These are phyloP conservation scores for Scedosporium apiospermum DNA, from an alignment of 2,329 filamentous ascomycete species.

Conservation along the genomic window DNA sequence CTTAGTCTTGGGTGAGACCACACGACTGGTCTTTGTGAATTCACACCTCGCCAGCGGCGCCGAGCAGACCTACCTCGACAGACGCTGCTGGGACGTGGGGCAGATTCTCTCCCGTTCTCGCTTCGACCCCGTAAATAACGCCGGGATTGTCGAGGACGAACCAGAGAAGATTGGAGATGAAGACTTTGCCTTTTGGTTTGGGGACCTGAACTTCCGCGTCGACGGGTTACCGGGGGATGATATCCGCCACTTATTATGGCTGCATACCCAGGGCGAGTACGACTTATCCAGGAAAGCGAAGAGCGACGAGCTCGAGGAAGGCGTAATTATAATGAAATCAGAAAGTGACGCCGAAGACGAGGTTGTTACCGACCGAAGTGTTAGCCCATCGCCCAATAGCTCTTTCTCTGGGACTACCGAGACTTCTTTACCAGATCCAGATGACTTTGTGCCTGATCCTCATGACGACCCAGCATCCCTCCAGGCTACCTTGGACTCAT, in stretches of 20 bases:
- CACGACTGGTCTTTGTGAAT: conserved; percentile 81
- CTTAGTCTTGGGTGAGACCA: conserved; percentile 81
- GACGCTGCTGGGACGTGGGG: conserved; percentile 80
- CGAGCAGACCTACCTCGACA: conserved; percentile 66
- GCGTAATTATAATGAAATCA: conserved; percentile 37
- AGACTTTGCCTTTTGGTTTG: conserved; percentile 93
- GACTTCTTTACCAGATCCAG: conserved; percentile 1
- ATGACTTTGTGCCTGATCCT: conserved; percentile 55
- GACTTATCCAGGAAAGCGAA: conserved; percentile 35
- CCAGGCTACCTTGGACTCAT: conserved; percentile 76
- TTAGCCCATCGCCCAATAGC: conserved; percentile 16
- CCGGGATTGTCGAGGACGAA: conserved; percentile 56
- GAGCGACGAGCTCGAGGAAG: conserved; percentile 7
- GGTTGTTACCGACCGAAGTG: conserved; percentile 17
- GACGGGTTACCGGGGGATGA: conserved; percentile 84
- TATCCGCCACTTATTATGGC: conserved; percentile 70
- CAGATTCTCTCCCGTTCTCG: conserved; percentile 69
- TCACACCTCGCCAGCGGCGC: conserved; percentile 83
- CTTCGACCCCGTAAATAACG: conserved; percentile 64
- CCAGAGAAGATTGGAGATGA: conserved; percentile 71
- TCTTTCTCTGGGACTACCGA: not conserved
- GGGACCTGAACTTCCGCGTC: conserved; percentile 89
- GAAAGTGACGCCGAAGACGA: conserved; percentile 35
- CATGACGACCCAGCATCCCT: conserved; percentile 75
- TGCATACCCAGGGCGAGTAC: conserved; percentile 76